Evolutionary conservation across 495 filamentous ascomycete genomes (phyloP).

Genomic region (Glarea lozoyensis): DNA sequence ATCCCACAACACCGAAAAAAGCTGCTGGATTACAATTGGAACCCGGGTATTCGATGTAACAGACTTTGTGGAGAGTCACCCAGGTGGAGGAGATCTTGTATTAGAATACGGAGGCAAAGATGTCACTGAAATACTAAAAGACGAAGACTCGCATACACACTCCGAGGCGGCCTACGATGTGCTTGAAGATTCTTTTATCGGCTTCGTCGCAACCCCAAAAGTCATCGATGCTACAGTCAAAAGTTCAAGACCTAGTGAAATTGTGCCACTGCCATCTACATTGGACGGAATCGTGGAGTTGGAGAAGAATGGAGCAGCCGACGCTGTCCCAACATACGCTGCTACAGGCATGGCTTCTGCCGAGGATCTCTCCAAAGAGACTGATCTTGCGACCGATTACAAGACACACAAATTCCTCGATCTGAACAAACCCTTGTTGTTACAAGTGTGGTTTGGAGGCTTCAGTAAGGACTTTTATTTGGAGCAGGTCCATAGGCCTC

Average conservation of each 20-base stretch:
- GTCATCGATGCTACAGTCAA: constrained; percentile 36
- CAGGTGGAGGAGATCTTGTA: constrained; percentile 82
- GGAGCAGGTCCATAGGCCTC: constrained; percentile 87
- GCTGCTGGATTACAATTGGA: constrained; percentile 89
- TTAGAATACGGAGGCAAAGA: constrained; percentile 89
- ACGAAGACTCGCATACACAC: constrained; percentile 75
- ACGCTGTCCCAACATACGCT: constrained; percentile 40
- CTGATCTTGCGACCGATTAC: constrained; percentile 66
- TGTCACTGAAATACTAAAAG: constrained; percentile 70
- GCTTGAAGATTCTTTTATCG: constrained; percentile 70
- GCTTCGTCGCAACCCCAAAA: constrained; percentile 53
- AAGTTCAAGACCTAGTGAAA: constrained; percentile 34
- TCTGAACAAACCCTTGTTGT: constrained; percentile 72
- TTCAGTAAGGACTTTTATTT: constrained; percentile 94
- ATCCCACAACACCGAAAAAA: constrained; percentile 68
- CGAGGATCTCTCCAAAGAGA: constrained; percentile 80
- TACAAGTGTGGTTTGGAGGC: constrained; percentile 81
- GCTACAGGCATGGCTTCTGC: constrained; percentile 76
- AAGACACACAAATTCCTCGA: constrained; percentile 89
- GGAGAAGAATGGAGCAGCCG: constrained; percentile 12
- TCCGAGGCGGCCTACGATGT: constrained; percentile 91
- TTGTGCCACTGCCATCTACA: constrained; percentile 36
- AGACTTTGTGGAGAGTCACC: constrained; percentile 77
- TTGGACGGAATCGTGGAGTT: constrained; percentile 15
- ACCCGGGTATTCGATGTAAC: constrained; percentile 93